phyloP scores from a whole-genome alignment of 139 green algal species.

The Volvox reticuliferus region DNA sequence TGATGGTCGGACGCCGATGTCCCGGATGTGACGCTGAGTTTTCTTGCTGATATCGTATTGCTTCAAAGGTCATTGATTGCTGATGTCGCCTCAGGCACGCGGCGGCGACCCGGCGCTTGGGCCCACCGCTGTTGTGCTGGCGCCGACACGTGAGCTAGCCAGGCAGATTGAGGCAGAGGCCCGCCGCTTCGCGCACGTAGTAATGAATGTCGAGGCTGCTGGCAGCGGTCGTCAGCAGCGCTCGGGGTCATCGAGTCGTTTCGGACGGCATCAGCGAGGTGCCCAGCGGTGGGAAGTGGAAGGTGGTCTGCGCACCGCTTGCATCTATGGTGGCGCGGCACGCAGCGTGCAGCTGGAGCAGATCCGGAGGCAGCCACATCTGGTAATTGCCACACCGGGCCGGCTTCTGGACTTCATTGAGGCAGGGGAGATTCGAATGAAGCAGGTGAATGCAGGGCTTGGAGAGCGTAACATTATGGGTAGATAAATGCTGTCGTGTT shows the following conservation, averaged over 20 bases:
- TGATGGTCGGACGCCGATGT: too few relatives aligned
- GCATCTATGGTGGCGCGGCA: constrained; percentile 89
- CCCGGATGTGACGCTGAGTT: too few relatives aligned
- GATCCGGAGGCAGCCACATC: constrained; percentile 81
- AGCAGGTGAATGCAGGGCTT: not conserved
- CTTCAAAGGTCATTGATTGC: not conserved
- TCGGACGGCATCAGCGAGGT: constrained; percentile 85
- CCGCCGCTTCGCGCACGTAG: constrained; percentile 82
- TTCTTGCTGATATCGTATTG: too few relatives aligned
- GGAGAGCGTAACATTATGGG: too few relatives aligned
- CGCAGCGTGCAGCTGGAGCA: constrained; percentile 78
- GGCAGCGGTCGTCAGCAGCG: constrained; percentile 55
- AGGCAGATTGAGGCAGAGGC: constrained; percentile 93
- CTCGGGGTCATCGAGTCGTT: constrained; percentile 82
- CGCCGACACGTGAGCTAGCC: constrained; percentile 94
- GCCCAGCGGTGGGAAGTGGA: constrained; percentile 56
- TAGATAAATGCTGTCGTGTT: too few relatives aligned
- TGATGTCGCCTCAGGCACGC: not conserved
- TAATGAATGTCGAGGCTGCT: constrained; percentile 49
- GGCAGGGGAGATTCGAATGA: constrained; percentile 72
- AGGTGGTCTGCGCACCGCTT: constrained; percentile 20
- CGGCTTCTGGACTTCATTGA: constrained; percentile 93
- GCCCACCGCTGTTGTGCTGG: constrained; percentile 92
- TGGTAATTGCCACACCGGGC: constrained; percentile 93
- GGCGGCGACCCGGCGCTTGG: constrained; percentile 59